Base-by-base conservation (phyloP, 371 early-diverging fungal species). In the Apophysomyces elegans region DNA sequence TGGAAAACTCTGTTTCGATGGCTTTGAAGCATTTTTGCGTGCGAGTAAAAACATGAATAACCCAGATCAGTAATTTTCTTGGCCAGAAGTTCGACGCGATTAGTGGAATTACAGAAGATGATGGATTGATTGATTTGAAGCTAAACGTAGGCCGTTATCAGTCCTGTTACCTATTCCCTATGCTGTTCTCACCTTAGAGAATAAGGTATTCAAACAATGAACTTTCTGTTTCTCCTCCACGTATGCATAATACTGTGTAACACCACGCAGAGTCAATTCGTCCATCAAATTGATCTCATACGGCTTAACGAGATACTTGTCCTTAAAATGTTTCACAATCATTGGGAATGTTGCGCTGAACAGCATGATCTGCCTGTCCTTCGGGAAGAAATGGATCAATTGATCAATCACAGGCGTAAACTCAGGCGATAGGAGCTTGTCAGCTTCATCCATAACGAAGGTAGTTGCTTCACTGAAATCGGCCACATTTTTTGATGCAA, bases 261-360 rank as follows among this genome's bases (percentile, higher is more conserved):
- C 91, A 73, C 99, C 99, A 57, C 91, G 90, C 64, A 99, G 86
- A 2, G 98, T 97, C 43, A 99, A 87, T 77, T 99, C 99, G 65
- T 99, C 99, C 98, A 99, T 99, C 58, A 99, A 79, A 71, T 99
- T 99, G 75, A 99, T 97, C 76, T 98, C 97, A 69, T 97, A 96
- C 13, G 99, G 96, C 73, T 96, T 95, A 66, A 83, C 80, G 75
- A 99, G 85, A 71, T 91, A 93, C 74, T 93, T 94, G 72, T 97
- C 97, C 73, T 96, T 96, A 84, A 99, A 99, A 44, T 80, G 79
- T 81, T 98, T 96, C 60, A 99, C 98, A 63, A 95, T 89, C 69
- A 96, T 84, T 5, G 99, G 99, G 84, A 99, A 99, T 16, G 99
- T 99, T 18, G 99, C 99, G 64, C 94, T 93, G 80, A 91, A 99